Percentiles rank a stretch among this genome's conserved stretches.
Evolutionary conservation across 441 rosid genomes (phyloP).

Genomic region (Geranium incanum): DNA sequence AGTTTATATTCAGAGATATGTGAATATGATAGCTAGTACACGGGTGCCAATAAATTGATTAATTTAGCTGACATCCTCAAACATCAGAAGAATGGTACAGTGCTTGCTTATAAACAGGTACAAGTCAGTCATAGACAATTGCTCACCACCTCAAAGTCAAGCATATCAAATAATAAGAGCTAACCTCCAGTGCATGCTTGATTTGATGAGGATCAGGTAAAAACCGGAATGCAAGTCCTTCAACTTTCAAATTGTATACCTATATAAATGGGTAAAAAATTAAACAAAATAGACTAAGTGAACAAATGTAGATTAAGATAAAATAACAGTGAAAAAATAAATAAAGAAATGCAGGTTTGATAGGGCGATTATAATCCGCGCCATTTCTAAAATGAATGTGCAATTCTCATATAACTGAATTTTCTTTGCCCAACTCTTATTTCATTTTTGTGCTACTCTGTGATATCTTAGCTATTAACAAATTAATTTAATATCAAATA

Average conservation of each 20-base stretch:
- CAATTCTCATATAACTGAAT: too few species aligned
- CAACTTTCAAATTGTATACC: conserved; percentile 83
- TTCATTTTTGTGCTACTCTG: too few species aligned
- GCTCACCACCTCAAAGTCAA: neutral
- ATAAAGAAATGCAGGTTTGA: neutral
- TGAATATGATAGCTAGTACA: neutral
- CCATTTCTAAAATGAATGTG: neutral
- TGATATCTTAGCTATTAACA: neutral
- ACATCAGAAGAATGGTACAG: too few species aligned
- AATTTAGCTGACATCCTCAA: neutral
- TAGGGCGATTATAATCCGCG: neutral
- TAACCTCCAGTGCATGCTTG: conserved; percentile 85
- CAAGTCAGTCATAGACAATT: neutral
- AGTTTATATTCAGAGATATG: neutral
- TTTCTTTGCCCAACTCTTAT: neutral
- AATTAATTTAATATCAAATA: too few species aligned
- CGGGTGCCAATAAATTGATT: neutral
- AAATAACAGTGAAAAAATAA: neutral
- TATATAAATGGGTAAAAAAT: conserved; percentile 12
- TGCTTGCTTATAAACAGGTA: neutral
- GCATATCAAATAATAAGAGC: conserved; percentile 20
- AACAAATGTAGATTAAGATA: neutral
- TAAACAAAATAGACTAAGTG: neutral
- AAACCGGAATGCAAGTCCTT: conserved; percentile 88
- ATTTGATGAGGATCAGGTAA: conserved; percentile 85